Conservation (phyloP, 225 moss, liverwort and hornwort species). For the Anthoceros angustus region DNA sequence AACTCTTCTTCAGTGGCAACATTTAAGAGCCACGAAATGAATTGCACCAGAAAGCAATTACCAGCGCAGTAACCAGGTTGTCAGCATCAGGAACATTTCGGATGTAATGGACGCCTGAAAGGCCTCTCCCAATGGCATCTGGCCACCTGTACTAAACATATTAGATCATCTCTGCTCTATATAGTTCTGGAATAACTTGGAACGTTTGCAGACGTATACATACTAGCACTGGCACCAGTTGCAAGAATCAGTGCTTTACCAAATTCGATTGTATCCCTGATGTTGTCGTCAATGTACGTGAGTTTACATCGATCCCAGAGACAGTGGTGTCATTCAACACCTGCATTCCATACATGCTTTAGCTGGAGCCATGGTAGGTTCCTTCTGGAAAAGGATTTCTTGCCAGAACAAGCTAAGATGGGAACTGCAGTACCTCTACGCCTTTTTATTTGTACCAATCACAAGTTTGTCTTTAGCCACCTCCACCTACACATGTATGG, state of each 20-base stretch:
- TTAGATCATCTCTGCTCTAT: neutral
- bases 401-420: no score
- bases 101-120: constrained; percentile 45
- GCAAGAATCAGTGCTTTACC: constrained; percentile 42
- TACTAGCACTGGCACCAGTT: constrained; percentile 41
- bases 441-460: constrained; percentile 70
- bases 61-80: constrained; percentile 31
- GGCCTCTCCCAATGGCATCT: constrained; percentile 49
- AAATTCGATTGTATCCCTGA: constrained; percentile 46
- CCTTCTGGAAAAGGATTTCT: no score
- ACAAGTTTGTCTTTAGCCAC: constrained; percentile 54
- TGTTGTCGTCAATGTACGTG: constrained; percentile 37
- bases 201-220: constrained; percentile 9
- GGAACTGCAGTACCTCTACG: neutral
- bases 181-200: no score
- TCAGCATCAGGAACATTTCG: constrained; percentile 59
- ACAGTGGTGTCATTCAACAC: constrained; percentile 20
- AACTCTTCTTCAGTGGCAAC: neutral
- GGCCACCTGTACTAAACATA: constrained; percentile 15
- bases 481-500: constrained; percentile 58
- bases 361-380: no score
- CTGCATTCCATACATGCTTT: constrained; percentile 3
- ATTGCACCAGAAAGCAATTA: constrained; percentile 7
- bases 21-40: neutral
- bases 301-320: constrained; percentile 15